Conservation (phyloP, 345 rosid species). For the Pugionium cornutum region DNA sequence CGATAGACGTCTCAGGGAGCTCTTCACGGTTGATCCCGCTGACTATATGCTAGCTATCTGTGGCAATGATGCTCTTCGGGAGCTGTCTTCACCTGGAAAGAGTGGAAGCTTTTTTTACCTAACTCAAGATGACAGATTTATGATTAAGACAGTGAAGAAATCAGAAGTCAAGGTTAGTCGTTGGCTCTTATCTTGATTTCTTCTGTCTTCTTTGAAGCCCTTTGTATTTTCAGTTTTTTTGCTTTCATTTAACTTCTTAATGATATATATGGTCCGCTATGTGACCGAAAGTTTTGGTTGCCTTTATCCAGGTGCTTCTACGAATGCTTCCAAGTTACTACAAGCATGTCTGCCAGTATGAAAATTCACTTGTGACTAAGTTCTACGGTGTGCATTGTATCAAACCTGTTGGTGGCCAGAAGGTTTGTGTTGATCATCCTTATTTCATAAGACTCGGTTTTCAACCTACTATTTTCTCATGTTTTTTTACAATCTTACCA, state of each 20-base stretch:
- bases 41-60: constrained; percentile 96
- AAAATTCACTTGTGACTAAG: constrained; percentile 83
- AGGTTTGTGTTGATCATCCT: constrained; percentile 54
- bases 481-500: constrained; percentile 41
- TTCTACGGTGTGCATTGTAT: constrained; percentile 97
- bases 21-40: constrained; percentile 90
- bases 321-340: constrained; percentile 90
- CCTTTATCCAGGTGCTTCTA: constrained; percentile 67
- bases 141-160: constrained; percentile 95
- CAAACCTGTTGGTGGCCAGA: constrained; percentile 90
- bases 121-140: constrained; percentile 95
- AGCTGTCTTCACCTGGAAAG: constrained; percentile 95
- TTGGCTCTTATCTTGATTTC: constrained; percentile 37
- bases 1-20: constrained; percentile 73
- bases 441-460: constrained; percentile 1
- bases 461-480: background rate
- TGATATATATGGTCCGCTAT: constrained; percentile 14
- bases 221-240: constrained; percentile 6
- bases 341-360: constrained; percentile 69
- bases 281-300: constrained; percentile 32
- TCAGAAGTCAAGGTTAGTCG: constrained; percentile 96
- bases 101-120: constrained; percentile 97
- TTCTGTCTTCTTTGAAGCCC: background rate
- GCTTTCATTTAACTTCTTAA: constrained; percentile 27
- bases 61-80: constrained; percentile 91